Evolutionary conservation across 2,329 filamentous ascomycete genomes (phyloP).

Genomic region (Fusarium torulosum): DNA sequence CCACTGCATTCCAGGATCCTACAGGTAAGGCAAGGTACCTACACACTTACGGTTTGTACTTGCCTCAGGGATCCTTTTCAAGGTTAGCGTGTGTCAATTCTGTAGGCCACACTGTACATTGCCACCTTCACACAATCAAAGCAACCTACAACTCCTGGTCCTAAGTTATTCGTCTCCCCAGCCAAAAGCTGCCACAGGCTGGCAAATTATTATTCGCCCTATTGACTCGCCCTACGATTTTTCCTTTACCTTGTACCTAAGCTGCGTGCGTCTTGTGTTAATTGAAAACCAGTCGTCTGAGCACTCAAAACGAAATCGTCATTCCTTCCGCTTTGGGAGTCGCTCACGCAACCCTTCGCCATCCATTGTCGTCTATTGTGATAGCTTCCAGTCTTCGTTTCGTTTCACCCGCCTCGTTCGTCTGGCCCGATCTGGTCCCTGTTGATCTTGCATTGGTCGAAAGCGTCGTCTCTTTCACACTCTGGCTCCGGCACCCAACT

Average conservation of each 20-base stretch:
- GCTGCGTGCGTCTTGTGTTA: conserved; percentile 3
- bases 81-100: conserved; percentile 4
- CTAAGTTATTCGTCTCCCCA: conserved; percentile 13
- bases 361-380: conserved; percentile 12
- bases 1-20: neutral
- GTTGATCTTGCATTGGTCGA: conserved; percentile 25
- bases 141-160: conserved; percentile 12
- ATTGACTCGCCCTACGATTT: conserved; percentile 8
- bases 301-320: conserved; percentile 23
- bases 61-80: neutral
- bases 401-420: conserved; percentile 8
- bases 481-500: neutral
- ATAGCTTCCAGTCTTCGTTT: conserved; percentile 23
- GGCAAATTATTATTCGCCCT: conserved; percentile 10
- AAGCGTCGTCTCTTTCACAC: conserved; percentile 1
- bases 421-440: conserved; percentile 12
- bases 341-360: conserved; percentile 14
- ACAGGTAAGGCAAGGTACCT: neutral
- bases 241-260: conserved; percentile 8
- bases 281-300: conserved; percentile 16
- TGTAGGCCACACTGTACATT: conserved; percentile 45
- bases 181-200: conserved; percentile 21
- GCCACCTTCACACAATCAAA: conserved; percentile 45
- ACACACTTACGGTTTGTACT: neutral
- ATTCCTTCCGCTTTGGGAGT: conserved; percentile 28